phyloP scores from a whole-genome alignment of 495 filamentous ascomycete genomes.

The Penicillium turbatum region DNA sequence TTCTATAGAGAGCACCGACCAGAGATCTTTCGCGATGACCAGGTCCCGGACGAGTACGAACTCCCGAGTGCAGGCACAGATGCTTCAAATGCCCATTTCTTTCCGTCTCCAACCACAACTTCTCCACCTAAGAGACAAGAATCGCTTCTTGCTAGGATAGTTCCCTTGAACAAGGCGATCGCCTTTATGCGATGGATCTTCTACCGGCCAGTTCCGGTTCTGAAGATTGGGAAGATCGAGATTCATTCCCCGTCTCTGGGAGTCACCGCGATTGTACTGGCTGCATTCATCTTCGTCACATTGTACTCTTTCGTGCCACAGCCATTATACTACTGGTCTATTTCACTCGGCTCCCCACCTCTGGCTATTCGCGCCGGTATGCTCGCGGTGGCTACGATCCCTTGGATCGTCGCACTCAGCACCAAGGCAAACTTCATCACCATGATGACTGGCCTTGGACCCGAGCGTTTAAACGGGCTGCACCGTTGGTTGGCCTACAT shows the following conservation, averaged over 20 bases:
- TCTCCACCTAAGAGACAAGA: slow-evolving; percentile 52
- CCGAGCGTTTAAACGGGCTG: slow-evolving; percentile 86
- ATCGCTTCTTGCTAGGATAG: slow-evolving; percentile 63
- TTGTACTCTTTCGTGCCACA: slow-evolving; percentile 82
- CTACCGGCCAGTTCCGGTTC: slow-evolving; percentile 74
- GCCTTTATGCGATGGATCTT: slow-evolving; percentile 79
- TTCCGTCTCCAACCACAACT: slow-evolving; percentile 53
- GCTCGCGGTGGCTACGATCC: slow-evolving; percentile 89
- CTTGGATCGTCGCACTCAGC: slow-evolving; percentile 85
- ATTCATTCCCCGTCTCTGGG: slow-evolving; percentile 73
- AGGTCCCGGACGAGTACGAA: slow-evolving; percentile 62
- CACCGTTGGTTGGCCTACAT: slow-evolving; percentile 93
- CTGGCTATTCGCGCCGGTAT: slow-evolving; percentile 87
- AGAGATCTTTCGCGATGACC: slow-evolving; percentile 48
- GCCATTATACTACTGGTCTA: slow-evolving; percentile 78
- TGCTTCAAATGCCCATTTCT: slow-evolving; percentile 64
- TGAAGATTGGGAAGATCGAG: slow-evolving; percentile 55
- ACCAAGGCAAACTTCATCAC: slow-evolving; percentile 89
- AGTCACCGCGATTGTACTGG: slow-evolving; percentile 58
- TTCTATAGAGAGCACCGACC: slow-evolving; percentile 69
- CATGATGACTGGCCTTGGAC: slow-evolving; percentile 83
- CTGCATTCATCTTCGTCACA: slow-evolving; percentile 64
- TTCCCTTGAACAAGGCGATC: slow-evolving; percentile 67
- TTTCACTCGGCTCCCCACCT: slow-evolving; percentile 80
- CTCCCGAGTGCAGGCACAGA: slow-evolving; percentile 65